Conservation (phyloP, 441 rosid genomes). For the Erodium texanum region DNA sequence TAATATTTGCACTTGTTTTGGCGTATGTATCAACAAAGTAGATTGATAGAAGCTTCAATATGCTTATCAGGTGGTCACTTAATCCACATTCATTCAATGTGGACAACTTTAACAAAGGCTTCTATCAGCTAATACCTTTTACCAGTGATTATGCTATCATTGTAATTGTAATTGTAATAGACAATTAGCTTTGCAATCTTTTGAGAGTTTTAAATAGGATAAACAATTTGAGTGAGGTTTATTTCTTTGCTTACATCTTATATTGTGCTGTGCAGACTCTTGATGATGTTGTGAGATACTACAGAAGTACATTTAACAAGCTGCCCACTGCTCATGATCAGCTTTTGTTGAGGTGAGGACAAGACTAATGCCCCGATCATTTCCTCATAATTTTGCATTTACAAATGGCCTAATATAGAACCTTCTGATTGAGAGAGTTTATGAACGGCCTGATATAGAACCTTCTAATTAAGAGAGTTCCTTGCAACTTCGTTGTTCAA, state of each 20-base stretch:
- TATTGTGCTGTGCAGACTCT: conserved; percentile 43
- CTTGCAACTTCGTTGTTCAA: background rate
- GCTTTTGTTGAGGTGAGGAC: conserved; percentile 51
- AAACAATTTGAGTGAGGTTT: background rate
- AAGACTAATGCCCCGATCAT: background rate
- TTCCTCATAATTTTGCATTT: background rate
- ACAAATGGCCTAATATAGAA: no score
- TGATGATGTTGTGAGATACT: conserved; percentile 46
- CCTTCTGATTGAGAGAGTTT: no score
- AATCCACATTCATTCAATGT: no score
- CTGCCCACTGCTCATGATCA: conserved; percentile 43
- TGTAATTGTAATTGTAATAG: background rate
- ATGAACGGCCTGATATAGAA: no score
- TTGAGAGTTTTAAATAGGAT: background rate
- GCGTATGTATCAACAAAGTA: no score
- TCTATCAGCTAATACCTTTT: background rate
- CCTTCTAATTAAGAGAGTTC: no score
- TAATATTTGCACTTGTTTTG: background rate
- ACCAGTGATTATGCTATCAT: background rate
- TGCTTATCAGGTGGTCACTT: no score
- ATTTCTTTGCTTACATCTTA: conserved; percentile 7
- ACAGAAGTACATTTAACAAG: conserved; percentile 39
- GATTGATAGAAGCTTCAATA: no score
- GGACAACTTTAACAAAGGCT: background rate
- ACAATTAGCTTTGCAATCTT: background rate